Evolutionary conservation across 2,329 filamentous ascomycete genomes (phyloP).

Genomic region (Beauveria scarabaeidicola): DNA sequence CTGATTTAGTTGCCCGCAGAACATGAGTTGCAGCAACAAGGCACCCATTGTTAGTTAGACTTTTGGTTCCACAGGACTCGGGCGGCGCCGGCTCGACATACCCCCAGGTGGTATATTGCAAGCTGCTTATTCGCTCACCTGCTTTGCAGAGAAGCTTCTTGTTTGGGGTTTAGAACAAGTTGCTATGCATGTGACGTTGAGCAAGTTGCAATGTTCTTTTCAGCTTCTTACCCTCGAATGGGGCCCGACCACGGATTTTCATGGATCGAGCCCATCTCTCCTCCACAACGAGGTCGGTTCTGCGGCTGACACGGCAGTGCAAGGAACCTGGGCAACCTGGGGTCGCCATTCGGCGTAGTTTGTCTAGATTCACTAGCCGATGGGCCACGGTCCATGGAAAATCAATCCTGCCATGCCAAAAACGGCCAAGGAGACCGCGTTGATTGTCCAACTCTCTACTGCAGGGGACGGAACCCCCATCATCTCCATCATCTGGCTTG

Average conservation of each 20-base stretch:
- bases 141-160: neutral
- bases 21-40: neutral
- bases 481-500: neutral
- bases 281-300: neutral
- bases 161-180: neutral
- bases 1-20: neutral
- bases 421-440: neutral
- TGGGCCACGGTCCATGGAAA: too few species aligned
- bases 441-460: neutral
- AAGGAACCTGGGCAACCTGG: neutral
- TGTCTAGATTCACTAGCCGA: neutral
- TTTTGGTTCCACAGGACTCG: neutral
- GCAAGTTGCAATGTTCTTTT: neutral
- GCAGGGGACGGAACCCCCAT: neutral
- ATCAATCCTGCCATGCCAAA: neutral
- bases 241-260: neutral
- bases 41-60: neutral
- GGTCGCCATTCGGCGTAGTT: neutral
- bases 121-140: neutral
- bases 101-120: neutral
- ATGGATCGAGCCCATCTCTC: too few species aligned
- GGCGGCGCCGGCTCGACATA: neutral
- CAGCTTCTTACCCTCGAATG: slow-evolving; percentile 7
- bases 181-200: neutral
- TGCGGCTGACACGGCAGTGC: slow-evolving; percentile 4